Evolutionary conservation across 108 stramenopile species (phyloP).

Genomic region (Craspedostauros australis): DNA sequence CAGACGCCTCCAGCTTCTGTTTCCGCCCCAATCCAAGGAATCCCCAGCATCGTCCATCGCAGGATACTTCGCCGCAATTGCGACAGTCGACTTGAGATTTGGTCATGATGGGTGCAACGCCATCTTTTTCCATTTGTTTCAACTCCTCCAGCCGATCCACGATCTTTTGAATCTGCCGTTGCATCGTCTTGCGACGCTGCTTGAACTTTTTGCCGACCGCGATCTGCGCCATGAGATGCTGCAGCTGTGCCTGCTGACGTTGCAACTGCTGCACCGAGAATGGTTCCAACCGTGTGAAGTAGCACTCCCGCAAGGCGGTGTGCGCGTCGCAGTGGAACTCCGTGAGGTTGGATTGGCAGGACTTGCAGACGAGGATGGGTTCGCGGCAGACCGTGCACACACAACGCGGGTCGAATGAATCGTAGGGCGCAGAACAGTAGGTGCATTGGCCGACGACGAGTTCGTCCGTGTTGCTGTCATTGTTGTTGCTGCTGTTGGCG

Average conservation of each 20-base stretch:
- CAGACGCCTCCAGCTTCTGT: constrained; percentile 39
- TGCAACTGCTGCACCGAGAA: constrained; percentile 41
- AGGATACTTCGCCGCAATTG: constrained; percentile 56
- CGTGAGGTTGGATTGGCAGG: constrained; percentile 23
- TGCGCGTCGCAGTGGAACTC: constrained; percentile 76
- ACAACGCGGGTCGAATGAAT: constrained; percentile 60
- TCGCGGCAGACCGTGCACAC: constrained; percentile 87
- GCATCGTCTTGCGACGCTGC: constrained; percentile 63
- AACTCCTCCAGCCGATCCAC: constrained; percentile 9
- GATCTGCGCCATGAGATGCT: constrained; percentile 28
- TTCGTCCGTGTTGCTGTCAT: background rate
- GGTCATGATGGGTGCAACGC: background rate
- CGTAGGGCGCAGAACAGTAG: constrained; percentile 56
- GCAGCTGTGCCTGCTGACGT: constrained; percentile 37
- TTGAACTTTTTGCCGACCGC: constrained; percentile 58
- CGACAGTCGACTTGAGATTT: constrained; percentile 32
- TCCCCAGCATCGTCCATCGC: constrained; percentile 74
- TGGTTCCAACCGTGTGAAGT: constrained; percentile 51
- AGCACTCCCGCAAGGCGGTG: constrained; percentile 53
- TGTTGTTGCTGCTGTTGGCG: background rate
- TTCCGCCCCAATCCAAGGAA: constrained; percentile 68
- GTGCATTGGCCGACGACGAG: constrained; percentile 64
- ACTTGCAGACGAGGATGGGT: constrained; percentile 53
- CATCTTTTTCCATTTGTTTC: background rate
- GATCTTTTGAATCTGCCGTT: constrained; percentile 61